These are phyloP conservation scores for Eragrostis tef DNA, from an alignment of 202 grass and related monocot genomes.

Conservation along the genomic window DNA sequence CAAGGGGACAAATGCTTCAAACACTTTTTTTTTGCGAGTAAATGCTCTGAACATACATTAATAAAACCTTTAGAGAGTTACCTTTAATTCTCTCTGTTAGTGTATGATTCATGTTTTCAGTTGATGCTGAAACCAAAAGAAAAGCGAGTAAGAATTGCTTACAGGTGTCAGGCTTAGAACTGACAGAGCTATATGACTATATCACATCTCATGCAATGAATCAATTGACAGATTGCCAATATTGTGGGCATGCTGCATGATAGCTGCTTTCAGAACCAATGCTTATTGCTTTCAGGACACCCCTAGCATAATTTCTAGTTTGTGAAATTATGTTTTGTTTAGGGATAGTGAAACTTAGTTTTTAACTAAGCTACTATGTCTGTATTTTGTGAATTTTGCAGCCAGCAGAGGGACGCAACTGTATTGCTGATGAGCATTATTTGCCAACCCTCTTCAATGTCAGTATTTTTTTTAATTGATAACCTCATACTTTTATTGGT, in stretches of 20 bases:
- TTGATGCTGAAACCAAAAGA: background rate
- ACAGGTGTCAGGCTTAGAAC: background rate
- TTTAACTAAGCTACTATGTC: slow-evolving; percentile 32
- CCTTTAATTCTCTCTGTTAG: slow-evolving; percentile 3
- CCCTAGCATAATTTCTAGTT: background rate
- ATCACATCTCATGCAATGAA: slow-evolving; percentile 27
- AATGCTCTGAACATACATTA: slow-evolving; percentile 22
- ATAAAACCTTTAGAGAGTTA: slow-evolving; percentile 9
- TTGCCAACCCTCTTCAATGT: slow-evolving; percentile 92
- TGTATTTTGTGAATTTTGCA: slow-evolving; percentile 58
- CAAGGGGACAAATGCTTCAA: background rate
- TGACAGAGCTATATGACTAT: background rate
- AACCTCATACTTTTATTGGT: slow-evolving; percentile 20
- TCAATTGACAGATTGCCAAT: slow-evolving; percentile 26
- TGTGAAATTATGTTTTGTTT: slow-evolving; percentile 1
- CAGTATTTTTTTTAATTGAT: slow-evolving; percentile 52
- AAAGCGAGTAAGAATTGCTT: background rate
- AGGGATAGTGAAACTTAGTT: background rate
- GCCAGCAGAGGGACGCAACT: slow-evolving; percentile 93
- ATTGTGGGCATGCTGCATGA: slow-evolving; percentile 13
- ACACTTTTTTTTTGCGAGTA: too few relatives aligned
- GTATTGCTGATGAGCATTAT: slow-evolving; percentile 99
- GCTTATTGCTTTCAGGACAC: slow-evolving; percentile 13
- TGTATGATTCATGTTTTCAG: background rate
- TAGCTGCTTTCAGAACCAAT: slow-evolving; percentile 24